These are phyloP conservation scores for Candida sanyaensis DNA, from an alignment of 1,139 yeast genomes.

Conservation along the genomic window DNA sequence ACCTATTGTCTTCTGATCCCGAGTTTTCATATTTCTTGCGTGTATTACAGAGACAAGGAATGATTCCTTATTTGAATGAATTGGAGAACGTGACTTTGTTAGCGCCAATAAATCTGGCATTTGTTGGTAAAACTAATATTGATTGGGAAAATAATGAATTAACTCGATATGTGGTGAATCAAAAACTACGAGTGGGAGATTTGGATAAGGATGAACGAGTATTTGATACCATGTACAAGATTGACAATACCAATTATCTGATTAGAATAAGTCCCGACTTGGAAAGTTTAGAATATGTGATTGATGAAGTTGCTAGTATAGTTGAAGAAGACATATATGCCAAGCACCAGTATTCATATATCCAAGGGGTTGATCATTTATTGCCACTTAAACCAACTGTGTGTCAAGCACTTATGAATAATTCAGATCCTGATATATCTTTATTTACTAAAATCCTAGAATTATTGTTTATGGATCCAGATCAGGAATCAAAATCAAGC, in stretches of 20 bases:
- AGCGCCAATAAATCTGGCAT: constrained; percentile 90
- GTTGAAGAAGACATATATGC: constrained; percentile 69
- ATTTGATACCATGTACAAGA: constrained; percentile 31
- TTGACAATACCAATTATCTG: constrained; percentile 22
- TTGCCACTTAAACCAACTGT: constrained; percentile 45
- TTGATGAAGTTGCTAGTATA: constrained; percentile 55
- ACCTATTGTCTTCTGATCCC: constrained; percentile 70
- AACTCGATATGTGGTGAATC: constrained; percentile 37
- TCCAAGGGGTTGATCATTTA: constrained; percentile 68
- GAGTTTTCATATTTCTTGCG: constrained; percentile 73
- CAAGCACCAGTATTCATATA: constrained; percentile 66
- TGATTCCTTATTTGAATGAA: constrained; percentile 67
- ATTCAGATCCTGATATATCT: constrained; percentile 24
- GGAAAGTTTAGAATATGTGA: constrained; percentile 30
- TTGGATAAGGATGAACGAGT: constrained; percentile 28
- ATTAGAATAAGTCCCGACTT: constrained; percentile 32
- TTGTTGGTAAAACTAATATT: constrained; percentile 25
- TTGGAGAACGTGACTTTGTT: constrained; percentile 70
- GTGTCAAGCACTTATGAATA: constrained; percentile 38
- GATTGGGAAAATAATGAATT: constrained; percentile 23
- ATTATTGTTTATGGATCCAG: constrained; percentile 27
- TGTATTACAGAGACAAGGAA: constrained; percentile 63
- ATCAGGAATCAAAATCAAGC: constrained; percentile 1
- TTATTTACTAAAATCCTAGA: constrained; percentile 31
- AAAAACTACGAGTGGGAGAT: constrained; percentile 36